Evolutionary conservation across 148 eudicot genomes (phyloP).

Genomic region (Rhododendron mucronatum): DNA sequence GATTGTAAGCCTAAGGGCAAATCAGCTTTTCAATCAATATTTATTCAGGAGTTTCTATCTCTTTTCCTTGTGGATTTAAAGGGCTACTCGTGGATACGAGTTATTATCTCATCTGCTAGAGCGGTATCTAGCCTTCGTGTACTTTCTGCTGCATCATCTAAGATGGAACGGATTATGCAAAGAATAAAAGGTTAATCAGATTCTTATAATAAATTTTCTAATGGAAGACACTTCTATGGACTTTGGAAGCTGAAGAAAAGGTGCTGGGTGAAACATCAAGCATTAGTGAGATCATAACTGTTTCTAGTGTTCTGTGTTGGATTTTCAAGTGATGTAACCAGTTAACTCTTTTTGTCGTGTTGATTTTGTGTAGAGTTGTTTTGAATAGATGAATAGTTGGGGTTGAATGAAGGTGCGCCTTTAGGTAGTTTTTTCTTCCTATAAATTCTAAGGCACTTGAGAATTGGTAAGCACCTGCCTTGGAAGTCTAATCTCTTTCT

Average conservation of each 20-base stretch:
- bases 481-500: not conserved
- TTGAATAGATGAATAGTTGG: not conserved
- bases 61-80: too few relatives aligned
- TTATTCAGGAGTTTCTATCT: too few relatives aligned
- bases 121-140: too few relatives aligned
- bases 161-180: not conserved
- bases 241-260: not conserved
- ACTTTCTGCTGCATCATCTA: too few relatives aligned
- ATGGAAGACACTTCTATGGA: not conserved
- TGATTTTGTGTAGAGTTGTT: not conserved
- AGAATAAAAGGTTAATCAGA: not conserved
- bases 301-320: not conserved
- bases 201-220: not conserved
- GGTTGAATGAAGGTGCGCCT: not conserved
- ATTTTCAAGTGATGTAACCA: not conserved
- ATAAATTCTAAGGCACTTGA: not conserved
- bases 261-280: not conserved
- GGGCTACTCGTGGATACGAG: too few relatives aligned
- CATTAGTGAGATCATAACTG: not conserved
- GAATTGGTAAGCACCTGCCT: not conserved
- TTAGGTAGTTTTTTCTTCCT: not conserved
- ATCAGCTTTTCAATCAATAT: too few relatives aligned
- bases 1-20: too few relatives aligned
- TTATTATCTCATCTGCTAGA: too few relatives aligned
- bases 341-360: not conserved